Evolutionary conservation across 2,329 filamentous ascomycete genomes (phyloP), one percentile per base, ranked within the genome.

Genomic region (Chrysoporthe puriensis): DNA sequence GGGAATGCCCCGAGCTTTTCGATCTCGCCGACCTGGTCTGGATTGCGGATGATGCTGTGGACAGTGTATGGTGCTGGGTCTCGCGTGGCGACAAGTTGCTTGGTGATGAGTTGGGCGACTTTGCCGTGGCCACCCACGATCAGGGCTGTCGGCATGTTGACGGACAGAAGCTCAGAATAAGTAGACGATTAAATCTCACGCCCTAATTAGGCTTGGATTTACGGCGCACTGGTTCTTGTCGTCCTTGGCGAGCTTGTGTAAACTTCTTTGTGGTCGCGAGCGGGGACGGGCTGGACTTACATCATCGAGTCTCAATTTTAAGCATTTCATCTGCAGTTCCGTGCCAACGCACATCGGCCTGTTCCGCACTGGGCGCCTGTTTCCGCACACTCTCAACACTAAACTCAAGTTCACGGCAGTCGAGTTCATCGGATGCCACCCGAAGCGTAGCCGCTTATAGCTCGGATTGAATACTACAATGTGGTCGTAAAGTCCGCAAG

Each of bases 1-100:
- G 81, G 80, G 13, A 74, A 76, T 48, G 78, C 80, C 64, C 81
- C 81, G 40, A 83, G 76, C 43, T 74, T 72, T 60, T 76, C 67
- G 62, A 83, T 75, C n/a, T 74, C 73, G 48, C 75, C 57, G 40
- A 70, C 66, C 70, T 82, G 80, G 14, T 75, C 74, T 14, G 71
- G 64, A 64, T 72, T 73, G 52, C 75, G 74, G 71, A 76, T 76
- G 66, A 76, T 68, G 67, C 71, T 73, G 70, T 74, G 69, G 46
- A 76, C 71, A 1, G 61, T 52, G 50, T 64, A 63, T 4, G 62
- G 18, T 7, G 61, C 34, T 13, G 64, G 67, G 0, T 67, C 57
- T 18, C 63, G 63, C 34, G 57, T 61, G 32, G 57, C 64, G 3
- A 66, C 61, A 4, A 69, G 64, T 43, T 67, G 62, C 42, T 66